These are phyloP conservation scores for Groenewaldozyma sp. DNA, from an alignment of 1,139 yeast genomes.

Conservation along the genomic window DNA sequence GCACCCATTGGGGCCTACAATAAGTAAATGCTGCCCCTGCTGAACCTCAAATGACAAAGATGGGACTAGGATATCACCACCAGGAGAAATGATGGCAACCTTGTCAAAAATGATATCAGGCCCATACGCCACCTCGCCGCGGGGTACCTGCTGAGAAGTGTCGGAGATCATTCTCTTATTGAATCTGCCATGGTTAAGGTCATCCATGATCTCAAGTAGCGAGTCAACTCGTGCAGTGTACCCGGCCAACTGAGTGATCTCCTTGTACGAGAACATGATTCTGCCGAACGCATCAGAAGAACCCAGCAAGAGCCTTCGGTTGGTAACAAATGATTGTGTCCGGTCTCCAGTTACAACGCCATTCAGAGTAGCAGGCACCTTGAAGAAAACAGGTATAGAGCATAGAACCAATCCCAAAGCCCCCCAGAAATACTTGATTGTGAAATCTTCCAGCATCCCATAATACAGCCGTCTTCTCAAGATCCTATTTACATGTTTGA, in stretches of 20 bases:
- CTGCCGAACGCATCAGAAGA: constrained; percentile 88
- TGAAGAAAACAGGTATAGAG: constrained; percentile 79
- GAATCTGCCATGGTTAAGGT: constrained; percentile 35
- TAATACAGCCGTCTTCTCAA: constrained; percentile 72
- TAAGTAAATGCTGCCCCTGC: constrained; percentile 76
- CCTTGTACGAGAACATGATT: constrained; percentile 76
- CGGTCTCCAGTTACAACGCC: constrained; percentile 21
- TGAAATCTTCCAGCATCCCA: constrained; percentile 49
- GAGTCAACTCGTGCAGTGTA: constrained; percentile 70
- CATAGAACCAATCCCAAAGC: constrained; percentile 86
- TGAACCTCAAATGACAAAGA: constrained; percentile 61
- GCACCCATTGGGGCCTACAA: constrained; percentile 93
- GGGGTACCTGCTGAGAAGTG: constrained; percentile 14
- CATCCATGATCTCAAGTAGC: constrained; percentile 56
- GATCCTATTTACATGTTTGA: constrained; percentile 68
- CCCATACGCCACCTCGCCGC: constrained; percentile 33
- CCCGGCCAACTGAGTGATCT: constrained; percentile 75
- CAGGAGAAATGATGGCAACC: constrained; percentile 78
- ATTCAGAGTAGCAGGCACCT: constrained; percentile 39
- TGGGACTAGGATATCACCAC: constrained; percentile 63
- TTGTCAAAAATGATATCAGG: constrained; percentile 60
- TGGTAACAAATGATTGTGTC: constrained; percentile 66
- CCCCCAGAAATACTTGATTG: constrained; percentile 91
- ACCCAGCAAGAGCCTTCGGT: constrained; percentile 71
- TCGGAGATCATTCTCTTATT: constrained; percentile 25